Percentiles rank a stretch among this genome's conserved stretches.
Evolutionary conservation across 1,139 yeast genomes (phyloP).

Genomic region (Hanseniaspora sp.): DNA sequence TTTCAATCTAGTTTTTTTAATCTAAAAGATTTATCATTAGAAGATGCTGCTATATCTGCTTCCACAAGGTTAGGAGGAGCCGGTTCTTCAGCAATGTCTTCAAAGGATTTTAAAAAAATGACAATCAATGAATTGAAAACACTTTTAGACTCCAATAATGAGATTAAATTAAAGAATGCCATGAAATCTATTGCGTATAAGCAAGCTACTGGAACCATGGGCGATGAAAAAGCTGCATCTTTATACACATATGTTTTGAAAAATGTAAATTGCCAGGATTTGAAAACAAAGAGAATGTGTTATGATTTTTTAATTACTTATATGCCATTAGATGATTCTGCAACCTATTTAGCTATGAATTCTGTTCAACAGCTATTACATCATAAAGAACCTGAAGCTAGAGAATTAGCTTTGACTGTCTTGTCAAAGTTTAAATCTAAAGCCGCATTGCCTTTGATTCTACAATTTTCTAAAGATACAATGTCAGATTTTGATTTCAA

Average conservation of each 20-base stretch:
- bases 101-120: slow-evolving; percentile 33
- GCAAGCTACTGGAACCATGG: slow-evolving; percentile 46
- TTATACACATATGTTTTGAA: slow-evolving; percentile 55
- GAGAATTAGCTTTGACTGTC: slow-evolving; percentile 69
- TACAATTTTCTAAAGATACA: slow-evolving; percentile 61
- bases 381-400: slow-evolving; percentile 54
- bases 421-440: slow-evolving; percentile 71
- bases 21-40: slow-evolving; percentile 56
- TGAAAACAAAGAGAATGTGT: slow-evolving; percentile 65
- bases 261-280: slow-evolving; percentile 63
- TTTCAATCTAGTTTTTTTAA: slow-evolving; percentile 10
- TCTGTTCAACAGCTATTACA: slow-evolving; percentile 75
- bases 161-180: slow-evolving; percentile 63
- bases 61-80: slow-evolving; percentile 47
- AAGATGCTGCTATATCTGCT: slow-evolving; percentile 65
- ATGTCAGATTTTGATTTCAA: slow-evolving; percentile 60
- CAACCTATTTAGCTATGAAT: slow-evolving; percentile 67
- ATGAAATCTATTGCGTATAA: slow-evolving; percentile 61
- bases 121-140: slow-evolving; percentile 55
- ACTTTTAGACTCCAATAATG: slow-evolving; percentile 56
- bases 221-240: not conserved
- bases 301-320: slow-evolving; percentile 64
- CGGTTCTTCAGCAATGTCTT: slow-evolving; percentile 17
- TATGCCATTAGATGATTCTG: slow-evolving; percentile 82
- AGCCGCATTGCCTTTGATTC: slow-evolving; percentile 67